phyloP scores from a whole-genome alignment of 1,284 basidiomycete species.

The Leccinum holopus region DNA sequence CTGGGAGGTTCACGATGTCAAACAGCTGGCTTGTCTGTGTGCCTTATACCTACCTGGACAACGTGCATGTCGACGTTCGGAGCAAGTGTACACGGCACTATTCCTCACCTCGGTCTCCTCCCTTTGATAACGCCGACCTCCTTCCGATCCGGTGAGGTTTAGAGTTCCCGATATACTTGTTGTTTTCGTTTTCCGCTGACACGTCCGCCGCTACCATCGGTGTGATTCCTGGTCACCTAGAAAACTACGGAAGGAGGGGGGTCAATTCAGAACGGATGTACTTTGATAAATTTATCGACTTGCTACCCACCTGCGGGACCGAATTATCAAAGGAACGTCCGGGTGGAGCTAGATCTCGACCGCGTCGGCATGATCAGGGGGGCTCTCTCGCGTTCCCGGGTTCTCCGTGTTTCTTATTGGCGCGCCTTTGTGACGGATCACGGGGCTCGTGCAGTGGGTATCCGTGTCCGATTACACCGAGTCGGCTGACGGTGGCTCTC shows the following conservation, averaged over 20 bases:
- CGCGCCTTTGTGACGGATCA: slow-evolving; percentile 2
- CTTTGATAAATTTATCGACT: slow-evolving; percentile 5
- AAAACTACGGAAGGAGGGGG: not conserved
- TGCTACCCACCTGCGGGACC: slow-evolving; percentile 10
- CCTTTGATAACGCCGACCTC: not conserved
- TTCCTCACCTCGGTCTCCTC: not conserved
- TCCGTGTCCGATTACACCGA: not conserved
- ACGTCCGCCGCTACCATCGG: not conserved
- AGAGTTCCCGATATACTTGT: not conserved
- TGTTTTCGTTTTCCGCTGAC: slow-evolving; percentile 3
- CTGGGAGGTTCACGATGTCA: not conserved
- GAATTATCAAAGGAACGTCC: slow-evolving; percentile 3
- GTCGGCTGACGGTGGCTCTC: not conserved
- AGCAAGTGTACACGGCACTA: not conserved
- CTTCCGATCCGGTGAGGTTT: not conserved
- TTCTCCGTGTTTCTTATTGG: not conserved
- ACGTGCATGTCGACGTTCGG: not conserved
- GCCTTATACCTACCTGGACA: slow-evolving; percentile 21
- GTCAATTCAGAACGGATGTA: not conserved
- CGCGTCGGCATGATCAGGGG: slow-evolving; percentile 2
- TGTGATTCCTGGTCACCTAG: not conserved
- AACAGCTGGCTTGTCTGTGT: not conserved
- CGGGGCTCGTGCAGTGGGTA: slow-evolving; percentile 2
- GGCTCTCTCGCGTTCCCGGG: not conserved
- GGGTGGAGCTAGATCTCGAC: not conserved